phyloP scores from a whole-genome alignment of 805 yeast genomes.

The Candida easanensis region DNA sequence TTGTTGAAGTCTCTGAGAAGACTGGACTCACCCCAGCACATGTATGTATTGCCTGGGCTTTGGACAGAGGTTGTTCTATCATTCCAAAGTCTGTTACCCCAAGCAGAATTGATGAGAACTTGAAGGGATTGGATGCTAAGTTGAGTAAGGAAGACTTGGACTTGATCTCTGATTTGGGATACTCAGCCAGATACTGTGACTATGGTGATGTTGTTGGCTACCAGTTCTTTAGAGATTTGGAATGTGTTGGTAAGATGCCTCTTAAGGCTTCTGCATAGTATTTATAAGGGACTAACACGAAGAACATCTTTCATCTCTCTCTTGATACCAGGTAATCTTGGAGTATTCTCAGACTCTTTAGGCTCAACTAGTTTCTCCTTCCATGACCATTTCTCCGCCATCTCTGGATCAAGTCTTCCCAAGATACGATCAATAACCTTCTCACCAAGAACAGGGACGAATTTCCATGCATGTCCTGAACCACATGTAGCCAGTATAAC shows the following conservation, averaged over 20 bases:
- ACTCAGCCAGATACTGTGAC: conserved; percentile 30
- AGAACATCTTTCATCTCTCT: conserved; percentile 3
- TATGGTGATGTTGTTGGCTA: conserved; percentile 33
- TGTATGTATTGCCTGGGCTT: conserved; percentile 56
- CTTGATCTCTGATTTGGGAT: conserved; percentile 28
- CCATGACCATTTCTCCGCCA: conserved; percentile 14
- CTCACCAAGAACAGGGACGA: conserved; percentile 31
- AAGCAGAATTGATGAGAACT: conserved; percentile 39
- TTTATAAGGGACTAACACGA: neutral
- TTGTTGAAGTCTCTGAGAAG: conserved; percentile 44
- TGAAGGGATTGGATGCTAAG: conserved; percentile 24
- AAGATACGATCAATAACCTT: conserved; percentile 14
- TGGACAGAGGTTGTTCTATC: conserved; percentile 52
- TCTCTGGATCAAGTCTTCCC: conserved; percentile 7
- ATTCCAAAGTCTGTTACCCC: conserved; percentile 49
- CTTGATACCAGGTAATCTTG: conserved; percentile 12
- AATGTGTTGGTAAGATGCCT: conserved; percentile 32
- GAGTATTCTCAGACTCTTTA: conserved; percentile 8
- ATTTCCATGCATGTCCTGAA: conserved; percentile 33
- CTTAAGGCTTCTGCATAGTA: neutral
- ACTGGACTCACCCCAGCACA: conserved; percentile 46
- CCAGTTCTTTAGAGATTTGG: conserved; percentile 31
- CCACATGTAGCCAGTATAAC: conserved; percentile 33
- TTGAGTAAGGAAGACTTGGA: conserved; percentile 36
- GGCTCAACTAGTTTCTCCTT: conserved; percentile 7